Conservation (phyloP, 2,329 filamentous ascomycete species). For the Myriosclerotinia duriaeana region DNA sequence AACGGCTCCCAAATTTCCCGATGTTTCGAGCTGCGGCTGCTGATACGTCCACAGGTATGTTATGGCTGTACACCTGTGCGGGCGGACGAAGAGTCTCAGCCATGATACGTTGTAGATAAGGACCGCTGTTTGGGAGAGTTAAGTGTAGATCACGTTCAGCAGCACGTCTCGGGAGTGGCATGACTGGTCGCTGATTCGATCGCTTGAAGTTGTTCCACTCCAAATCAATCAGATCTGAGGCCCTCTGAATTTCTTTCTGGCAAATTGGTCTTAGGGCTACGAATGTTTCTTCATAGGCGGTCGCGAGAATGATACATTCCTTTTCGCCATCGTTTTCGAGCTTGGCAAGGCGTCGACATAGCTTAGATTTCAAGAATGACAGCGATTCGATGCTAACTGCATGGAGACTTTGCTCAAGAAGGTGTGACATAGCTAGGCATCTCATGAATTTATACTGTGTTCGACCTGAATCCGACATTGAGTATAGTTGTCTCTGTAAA, state of each 20-base stretch:
- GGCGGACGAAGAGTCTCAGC: too few species aligned
- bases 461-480: conserved; percentile 45
- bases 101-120: too few species aligned
- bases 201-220: conserved; percentile 47
- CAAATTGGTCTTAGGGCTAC: conserved; percentile 36
- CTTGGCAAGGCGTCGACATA: conserved; percentile 59
- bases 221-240: not conserved
- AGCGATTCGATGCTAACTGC: conserved; percentile 42
- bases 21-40: conserved; percentile 9
- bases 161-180: conserved; percentile 45
- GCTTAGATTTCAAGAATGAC: conserved; percentile 51
- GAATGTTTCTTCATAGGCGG: conserved; percentile 39
- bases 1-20: conserved; percentile 31
- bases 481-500: conserved; percentile 51
- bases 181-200: conserved; percentile 43
- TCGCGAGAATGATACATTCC: too few species aligned
- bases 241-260: conserved; percentile 32
- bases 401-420: conserved; percentile 48
- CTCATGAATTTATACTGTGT: conserved; percentile 59
- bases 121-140: conserved; percentile 45
- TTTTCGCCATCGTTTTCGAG: conserved; percentile 52
- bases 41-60: too few species aligned
- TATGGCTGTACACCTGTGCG: too few species aligned
- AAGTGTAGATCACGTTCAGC: conserved; percentile 41
- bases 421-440: conserved; percentile 46